Evolutionary conservation across 73 alveolate genomes (phyloP), one percentile per base, ranked within the genome.

Genomic region (Durusdinium trenchii): DNA sequence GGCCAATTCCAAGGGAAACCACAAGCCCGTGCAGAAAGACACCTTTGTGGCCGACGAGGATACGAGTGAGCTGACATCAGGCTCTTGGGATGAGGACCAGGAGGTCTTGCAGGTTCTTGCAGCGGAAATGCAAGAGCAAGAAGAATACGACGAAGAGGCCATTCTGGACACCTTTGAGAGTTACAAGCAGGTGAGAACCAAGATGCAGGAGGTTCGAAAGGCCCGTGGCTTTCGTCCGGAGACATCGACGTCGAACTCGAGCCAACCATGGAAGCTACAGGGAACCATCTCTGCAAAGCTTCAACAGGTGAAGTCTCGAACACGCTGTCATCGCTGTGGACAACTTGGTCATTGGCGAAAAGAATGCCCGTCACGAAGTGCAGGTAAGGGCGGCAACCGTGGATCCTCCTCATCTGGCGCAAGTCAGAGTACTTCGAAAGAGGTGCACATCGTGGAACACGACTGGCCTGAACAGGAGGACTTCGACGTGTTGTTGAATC

Each of bases 81-180:
- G 38, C 51, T 32, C 47, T 3, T 20, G 38, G 32, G 99, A 99
- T 28, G 97, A 79, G 86, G 86, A 26, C 48, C 52, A 16, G 67
- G 60, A 43, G 12, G 20, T 47, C 43, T 7, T 47, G 6, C 64
- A 46, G 42, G 60, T 47, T 6, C 32, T 79, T 5, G 67, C 64
- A 20, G 38, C 91, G 6, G 64, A 79, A 35, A 3, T 79, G 46
- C 91, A 79, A 30, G 10, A 12, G 45, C 38, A 79, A 64, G 91
- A 79, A 3, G 64, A 79, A 6, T 46, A 79, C 46, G 54, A 79
- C 45, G 91, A 79, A 6, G 64, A 79, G 67, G 91, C 38, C 43
- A 43, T 46, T n/a, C 91, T 79, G 3, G 91, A 46, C 6, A 45
- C 43, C 45, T 43, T 9, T 43, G 91, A 79, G 48, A 47, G 45